Percentiles rank a stretch among this genome's conserved stretches.
phyloP scores from a whole-genome alignment of 306 rosid species.

The Aeschynomene evenia region DNA sequence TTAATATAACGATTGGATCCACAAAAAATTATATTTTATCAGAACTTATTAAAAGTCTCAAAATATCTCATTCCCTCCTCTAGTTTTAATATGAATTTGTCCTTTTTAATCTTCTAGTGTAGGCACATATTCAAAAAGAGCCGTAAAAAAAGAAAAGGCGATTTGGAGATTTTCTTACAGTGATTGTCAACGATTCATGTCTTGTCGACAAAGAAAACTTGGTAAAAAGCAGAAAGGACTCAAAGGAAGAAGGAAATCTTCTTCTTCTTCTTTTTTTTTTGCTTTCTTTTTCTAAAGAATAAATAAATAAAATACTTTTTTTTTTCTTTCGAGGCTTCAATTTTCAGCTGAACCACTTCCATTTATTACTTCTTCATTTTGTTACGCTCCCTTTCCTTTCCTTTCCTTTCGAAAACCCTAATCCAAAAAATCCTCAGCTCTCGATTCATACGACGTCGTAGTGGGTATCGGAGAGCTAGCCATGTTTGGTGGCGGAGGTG shows the following conservation, averaged over 20 bases:
- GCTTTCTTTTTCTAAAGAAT: not conserved
- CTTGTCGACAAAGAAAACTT: slow-evolving; percentile 45
- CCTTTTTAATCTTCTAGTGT: too few relatives aligned
- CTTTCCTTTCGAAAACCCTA: slow-evolving; percentile 34
- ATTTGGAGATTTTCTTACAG: not conserved
- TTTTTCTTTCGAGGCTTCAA: not conserved
- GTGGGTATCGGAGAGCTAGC: not conserved
- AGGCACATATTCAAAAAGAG: too few relatives aligned
- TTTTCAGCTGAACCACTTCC: not conserved
- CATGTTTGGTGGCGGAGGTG: slow-evolving; percentile 51
- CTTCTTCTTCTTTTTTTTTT: not conserved
- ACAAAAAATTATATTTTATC: too few relatives aligned
- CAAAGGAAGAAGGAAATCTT: not conserved
- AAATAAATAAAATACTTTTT: too few relatives aligned
- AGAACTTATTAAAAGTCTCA: too few relatives aligned
- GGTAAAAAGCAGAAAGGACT: not conserved
- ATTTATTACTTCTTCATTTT: not conserved
- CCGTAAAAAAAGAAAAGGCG: not conserved
- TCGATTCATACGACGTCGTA: slow-evolving; percentile 20
- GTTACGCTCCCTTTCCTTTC: not conserved
- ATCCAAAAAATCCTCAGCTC: not conserved
- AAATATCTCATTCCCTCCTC: too few relatives aligned
- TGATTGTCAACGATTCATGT: slow-evolving; percentile 42
- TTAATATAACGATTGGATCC: too few relatives aligned
- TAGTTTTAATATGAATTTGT: too few relatives aligned